These are phyloP conservation scores for Trametes pubescens DNA, from an alignment of 1,284 basidiomycete species.

Conservation along the genomic window DNA sequence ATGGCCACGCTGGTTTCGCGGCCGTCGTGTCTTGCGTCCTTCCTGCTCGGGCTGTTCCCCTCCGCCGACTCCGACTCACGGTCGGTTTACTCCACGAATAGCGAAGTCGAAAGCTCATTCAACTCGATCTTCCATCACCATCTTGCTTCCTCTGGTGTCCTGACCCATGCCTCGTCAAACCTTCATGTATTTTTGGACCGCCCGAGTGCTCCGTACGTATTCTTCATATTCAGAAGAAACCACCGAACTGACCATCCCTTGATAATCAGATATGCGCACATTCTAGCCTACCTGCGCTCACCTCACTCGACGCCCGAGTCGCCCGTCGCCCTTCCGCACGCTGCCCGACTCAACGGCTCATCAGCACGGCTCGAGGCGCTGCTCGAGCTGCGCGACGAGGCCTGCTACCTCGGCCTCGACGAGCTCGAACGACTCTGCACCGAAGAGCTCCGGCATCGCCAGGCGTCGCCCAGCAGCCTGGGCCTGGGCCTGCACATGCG, in stretches of 20 bases:
- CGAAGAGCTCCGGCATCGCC: conserved; percentile 64
- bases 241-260: conserved; percentile 8
- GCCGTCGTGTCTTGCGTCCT: conserved; percentile 68
- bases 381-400: conserved; percentile 78
- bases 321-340: conserved; percentile 65
- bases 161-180: conserved; percentile 53
- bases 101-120: conserved; percentile 45
- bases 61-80: conserved; percentile 50
- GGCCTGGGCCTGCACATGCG: conserved; percentile 40
- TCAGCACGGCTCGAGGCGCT: conserved; percentile 65
- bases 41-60: conserved; percentile 59
- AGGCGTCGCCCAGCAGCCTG: conserved; percentile 37
- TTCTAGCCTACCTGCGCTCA: conserved; percentile 74
- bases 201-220: conserved; percentile 76
- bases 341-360: conserved; percentile 58
- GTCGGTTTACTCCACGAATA: conserved; percentile 49
- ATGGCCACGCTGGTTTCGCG: conserved; percentile 71
- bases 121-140: conserved; percentile 66
- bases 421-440: conserved; percentile 68
- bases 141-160: conserved; percentile 63
- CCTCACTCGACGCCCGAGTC: conserved; percentile 52
- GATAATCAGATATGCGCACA: conserved; percentile 65
- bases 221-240: conserved; percentile 12
- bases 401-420: conserved; percentile 70
- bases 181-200: conserved; percentile 84